A percentile compares a stretch with the other conserved stretches of the same genome.
Evolutionary conservation across 768 basidiomycete genomes (phyloP).

Genomic region (Brasilioporus rufonigricans): DNA sequence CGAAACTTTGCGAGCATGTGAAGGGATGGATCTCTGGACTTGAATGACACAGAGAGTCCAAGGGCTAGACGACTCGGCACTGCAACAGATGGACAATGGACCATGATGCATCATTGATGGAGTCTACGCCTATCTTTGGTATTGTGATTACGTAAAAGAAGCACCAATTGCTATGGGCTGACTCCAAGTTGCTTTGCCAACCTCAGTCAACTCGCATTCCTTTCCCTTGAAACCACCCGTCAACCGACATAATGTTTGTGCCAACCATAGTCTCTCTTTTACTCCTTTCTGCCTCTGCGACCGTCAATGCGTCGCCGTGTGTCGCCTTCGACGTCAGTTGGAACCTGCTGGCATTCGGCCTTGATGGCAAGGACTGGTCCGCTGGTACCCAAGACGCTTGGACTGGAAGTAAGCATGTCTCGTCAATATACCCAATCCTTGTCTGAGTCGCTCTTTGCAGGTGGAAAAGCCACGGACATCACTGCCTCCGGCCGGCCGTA

Average conservation of each 20-base stretch:
- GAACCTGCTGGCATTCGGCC: slow-evolving; percentile 86
- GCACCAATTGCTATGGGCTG: too few species aligned
- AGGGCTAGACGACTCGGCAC: too few species aligned
- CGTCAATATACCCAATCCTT: not conserved
- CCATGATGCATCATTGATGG: too few species aligned
- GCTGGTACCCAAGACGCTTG: slow-evolving; percentile 72
- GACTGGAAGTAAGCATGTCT: slow-evolving; percentile 46
- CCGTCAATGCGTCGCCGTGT: slow-evolving; percentile 51
- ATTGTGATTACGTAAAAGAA: too few species aligned
- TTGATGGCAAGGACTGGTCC: slow-evolving; percentile 81
- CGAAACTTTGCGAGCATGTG: too few species aligned
- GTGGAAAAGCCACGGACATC: slow-evolving; percentile 54
- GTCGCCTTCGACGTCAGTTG: slow-evolving; percentile 76
- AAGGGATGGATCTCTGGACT: too few species aligned
- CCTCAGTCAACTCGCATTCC: too few species aligned
- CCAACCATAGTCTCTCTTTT: slow-evolving; percentile 57
- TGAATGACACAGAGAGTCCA: too few species aligned
- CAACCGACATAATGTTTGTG: slow-evolving; percentile 37
- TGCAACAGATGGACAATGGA: too few species aligned
- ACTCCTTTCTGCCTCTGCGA: slow-evolving; percentile 33
- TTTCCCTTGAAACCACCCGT: too few species aligned
- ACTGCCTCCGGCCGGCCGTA: slow-evolving; percentile 78
- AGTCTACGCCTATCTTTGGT: too few species aligned
- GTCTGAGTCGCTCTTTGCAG: slow-evolving; percentile 16
- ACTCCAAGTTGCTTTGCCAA: too few species aligned